phyloP scores from a whole-genome alignment of 345 rosid genomes.

The Atalantia buxifolia region DNA sequence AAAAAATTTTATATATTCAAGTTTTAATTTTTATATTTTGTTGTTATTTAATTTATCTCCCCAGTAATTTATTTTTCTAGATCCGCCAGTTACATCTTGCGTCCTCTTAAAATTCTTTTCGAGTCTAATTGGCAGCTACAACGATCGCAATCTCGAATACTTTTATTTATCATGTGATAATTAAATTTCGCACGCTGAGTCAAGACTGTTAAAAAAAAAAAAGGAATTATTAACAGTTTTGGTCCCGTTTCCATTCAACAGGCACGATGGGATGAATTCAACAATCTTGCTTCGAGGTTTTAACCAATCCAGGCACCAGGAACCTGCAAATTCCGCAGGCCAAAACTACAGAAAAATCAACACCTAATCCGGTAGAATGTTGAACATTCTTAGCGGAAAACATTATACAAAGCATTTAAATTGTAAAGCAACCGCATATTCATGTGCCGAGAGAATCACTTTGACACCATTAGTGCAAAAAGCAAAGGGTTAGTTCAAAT shows the following conservation, averaged over 20 bases:
- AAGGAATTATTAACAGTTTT: neutral
- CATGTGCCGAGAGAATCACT: neutral
- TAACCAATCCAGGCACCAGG: neutral
- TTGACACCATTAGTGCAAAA: neutral
- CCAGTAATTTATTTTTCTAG: too few species aligned
- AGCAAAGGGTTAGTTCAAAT: neutral
- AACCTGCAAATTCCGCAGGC: neutral
- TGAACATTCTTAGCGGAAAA: neutral
- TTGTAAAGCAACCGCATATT: too few species aligned
- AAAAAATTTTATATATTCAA: too few species aligned
- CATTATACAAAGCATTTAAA: neutral
- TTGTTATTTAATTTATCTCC: too few species aligned
- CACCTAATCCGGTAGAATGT: neutral
- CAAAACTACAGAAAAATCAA: conserved; percentile 4
- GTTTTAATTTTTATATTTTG: too few species aligned
- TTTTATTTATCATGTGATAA: neutral
- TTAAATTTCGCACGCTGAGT: neutral
- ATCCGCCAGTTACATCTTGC: too few species aligned
- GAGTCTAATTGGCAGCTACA: neutral
- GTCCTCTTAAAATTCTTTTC: neutral
- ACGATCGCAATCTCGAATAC: neutral
- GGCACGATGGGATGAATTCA: neutral
- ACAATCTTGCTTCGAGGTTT: neutral
- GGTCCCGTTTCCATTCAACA: neutral
- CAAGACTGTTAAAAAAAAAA: too few species aligned